Base-by-base conservation (phyloP, 305 asterid genomes). In the Plantago coronopus region DNA sequence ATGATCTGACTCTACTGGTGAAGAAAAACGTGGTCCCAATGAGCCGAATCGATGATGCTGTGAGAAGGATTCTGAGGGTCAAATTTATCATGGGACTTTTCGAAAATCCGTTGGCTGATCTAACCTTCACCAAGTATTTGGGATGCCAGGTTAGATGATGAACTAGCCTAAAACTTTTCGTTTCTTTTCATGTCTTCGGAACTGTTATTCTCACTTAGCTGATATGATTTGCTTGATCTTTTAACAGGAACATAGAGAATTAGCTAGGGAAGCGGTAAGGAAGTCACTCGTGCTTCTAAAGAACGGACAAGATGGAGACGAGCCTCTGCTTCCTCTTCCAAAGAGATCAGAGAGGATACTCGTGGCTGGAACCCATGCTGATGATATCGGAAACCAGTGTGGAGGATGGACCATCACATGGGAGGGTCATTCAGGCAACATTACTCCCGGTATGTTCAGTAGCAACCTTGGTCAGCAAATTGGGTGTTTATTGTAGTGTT, bases 191-290 rank as follows among this genome's bases (percentile, higher is more conserved):
- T 6, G 8, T 48, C 17, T 21, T 51, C 0, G n/a, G 14, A 49
- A 11, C 10, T 4, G 9, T 3, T 49, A 16, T 34, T 18, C 25
- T 17, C 3, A 7, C 0, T 37, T 10, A 2, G 10, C 16, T 37
- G 61, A 7, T 37, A 57, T 57, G 25, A 20, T 13, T 12, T 44
- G 20, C 9, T 59, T 45, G 13, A 2, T 62, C 7, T 56, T n/a
- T 17, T 37, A 62, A 67, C 66, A 83, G 85, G 79, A 73, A 53
- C 89, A 86, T 66, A 79, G 91, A 64, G 89, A 83, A 20, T 72
- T 86, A 64, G 91, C 91, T 20, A 81, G 95, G 55, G 87, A 83
- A 81, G 95, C 91, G 2, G 95, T 86, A 46, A 81, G 95, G 73
- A 82, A 80, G 61, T 83, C 95, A 0, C 83, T 83, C 4, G 91